A percentile compares a stretch with the other conserved stretches of the same genome.
Conservation (phyloP, 257 asterid genomes). For the Perilla frutescens region DNA sequence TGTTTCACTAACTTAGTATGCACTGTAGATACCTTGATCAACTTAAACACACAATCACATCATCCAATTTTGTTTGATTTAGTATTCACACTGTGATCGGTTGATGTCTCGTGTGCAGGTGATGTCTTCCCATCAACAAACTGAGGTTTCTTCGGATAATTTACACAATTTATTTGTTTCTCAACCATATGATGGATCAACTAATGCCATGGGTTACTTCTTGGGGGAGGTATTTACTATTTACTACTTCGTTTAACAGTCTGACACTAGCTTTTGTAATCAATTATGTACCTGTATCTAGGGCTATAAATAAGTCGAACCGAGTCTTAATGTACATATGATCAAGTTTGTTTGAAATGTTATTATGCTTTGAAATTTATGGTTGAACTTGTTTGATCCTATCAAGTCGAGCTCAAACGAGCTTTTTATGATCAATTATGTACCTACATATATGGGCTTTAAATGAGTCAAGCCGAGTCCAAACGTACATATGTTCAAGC, state of each 20-base stretch:
- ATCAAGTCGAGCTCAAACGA: too few species aligned
- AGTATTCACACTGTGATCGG: conserved; percentile 1
- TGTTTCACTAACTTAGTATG: conserved; percentile 25
- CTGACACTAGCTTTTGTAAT: neutral
- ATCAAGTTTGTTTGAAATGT: too few species aligned
- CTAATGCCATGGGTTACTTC: conserved; percentile 62
- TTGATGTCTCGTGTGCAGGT: conserved; percentile 47
- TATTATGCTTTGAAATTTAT: too few species aligned
- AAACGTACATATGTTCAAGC: too few species aligned
- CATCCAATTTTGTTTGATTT: neutral
- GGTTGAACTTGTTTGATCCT: too few species aligned
- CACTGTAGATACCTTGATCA: conserved; percentile 71
- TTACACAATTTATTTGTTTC: conserved; percentile 35
- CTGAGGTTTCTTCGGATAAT: conserved; percentile 47
- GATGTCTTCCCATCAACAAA: conserved; percentile 60
- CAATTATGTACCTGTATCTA: neutral
- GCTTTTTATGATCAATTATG: too few species aligned
- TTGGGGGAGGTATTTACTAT: conserved; percentile 64
- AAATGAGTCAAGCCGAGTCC: too few species aligned
- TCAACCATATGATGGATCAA: conserved; percentile 44
- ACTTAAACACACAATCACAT: conserved; percentile 34
- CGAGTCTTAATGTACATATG: too few species aligned
- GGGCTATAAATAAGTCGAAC: too few species aligned
- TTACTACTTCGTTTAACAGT: neutral
- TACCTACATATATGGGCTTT: too few species aligned